A percentile compares a stretch with the other conserved stretches of the same genome.
These are phyloP conservation scores for Panicum hallii DNA, from an alignment of 202 grass and related monocot genomes.

Conservation along the genomic window DNA sequence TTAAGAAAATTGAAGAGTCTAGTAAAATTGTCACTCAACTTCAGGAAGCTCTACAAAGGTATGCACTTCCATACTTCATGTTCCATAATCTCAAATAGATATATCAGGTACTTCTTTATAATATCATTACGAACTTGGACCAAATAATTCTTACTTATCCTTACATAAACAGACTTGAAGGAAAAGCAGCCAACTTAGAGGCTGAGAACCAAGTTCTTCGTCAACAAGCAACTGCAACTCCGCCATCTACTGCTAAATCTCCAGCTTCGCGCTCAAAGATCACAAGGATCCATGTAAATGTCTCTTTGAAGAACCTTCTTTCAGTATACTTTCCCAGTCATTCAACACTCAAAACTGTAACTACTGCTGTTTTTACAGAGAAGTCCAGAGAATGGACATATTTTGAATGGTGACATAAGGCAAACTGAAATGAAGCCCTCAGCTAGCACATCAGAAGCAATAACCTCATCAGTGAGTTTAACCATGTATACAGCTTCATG, in stretches of 20 bases:
- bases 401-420: slow-evolving; percentile 67
- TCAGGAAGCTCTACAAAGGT: slow-evolving; percentile 76
- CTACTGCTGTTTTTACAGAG: slow-evolving; percentile 66
- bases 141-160: slow-evolving; percentile 41
- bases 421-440: slow-evolving; percentile 60
- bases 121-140: slow-evolving; percentile 28
- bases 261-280: slow-evolving; percentile 57
- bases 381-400: slow-evolving; percentile 84
- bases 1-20: slow-evolving; percentile 72
- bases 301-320: slow-evolving; percentile 16
- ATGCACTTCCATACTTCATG: slow-evolving; percentile 30
- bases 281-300: slow-evolving; percentile 65
- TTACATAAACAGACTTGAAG: slow-evolving; percentile 71
- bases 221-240: slow-evolving; percentile 66
- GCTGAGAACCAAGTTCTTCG: slow-evolving; percentile 77
- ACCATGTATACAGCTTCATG: slow-evolving; percentile 27
- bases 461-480: slow-evolving; percentile 57
- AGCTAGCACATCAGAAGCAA: slow-evolving; percentile 60
- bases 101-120: slow-evolving; percentile 6
- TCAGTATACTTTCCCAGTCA: slow-evolving; percentile 41
- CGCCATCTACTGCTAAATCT: slow-evolving; percentile 65
- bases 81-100: slow-evolving; percentile 36
- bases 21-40: slow-evolving; percentile 60
- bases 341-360: slow-evolving; percentile 34
- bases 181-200: slow-evolving; percentile 76